A percentile compares a stretch with the other conserved stretches of the same genome.
Evolutionary conservation across 306 rosid species (phyloP).

Genomic region (Fragaria iinumae): DNA sequence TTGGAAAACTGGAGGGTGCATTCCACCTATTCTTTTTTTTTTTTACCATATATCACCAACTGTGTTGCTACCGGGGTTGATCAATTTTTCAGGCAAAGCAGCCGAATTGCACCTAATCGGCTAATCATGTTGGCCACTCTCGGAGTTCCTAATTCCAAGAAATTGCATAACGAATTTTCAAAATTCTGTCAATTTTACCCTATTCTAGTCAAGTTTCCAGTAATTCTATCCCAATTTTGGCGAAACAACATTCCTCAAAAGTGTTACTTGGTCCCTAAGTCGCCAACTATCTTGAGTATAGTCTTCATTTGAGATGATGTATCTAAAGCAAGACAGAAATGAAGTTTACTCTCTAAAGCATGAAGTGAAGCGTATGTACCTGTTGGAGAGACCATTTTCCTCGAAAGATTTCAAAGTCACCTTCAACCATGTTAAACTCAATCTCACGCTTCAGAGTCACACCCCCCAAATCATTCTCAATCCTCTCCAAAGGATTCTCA

Average conservation of each 20-base stretch:
- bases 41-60: neutral
- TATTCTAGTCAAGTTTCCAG: neutral
- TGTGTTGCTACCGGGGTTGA: neutral
- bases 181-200: neutral
- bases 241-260: neutral
- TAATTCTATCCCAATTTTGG: neutral
- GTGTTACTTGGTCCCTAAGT: neutral
- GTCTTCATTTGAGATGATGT: neutral
- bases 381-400: constrained; percentile 89
- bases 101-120: neutral
- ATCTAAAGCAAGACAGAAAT: constrained; percentile 16
- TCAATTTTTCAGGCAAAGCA: too few relatives aligned
- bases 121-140: neutral
- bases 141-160: neutral
- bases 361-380: constrained; percentile 33
- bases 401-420: constrained; percentile 80
- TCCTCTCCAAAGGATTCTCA: constrained; percentile 60
- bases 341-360: neutral
- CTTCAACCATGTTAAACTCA: constrained; percentile 81
- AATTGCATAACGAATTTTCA: neutral
- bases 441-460: constrained; percentile 57
- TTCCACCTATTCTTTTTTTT: too few relatives aligned
- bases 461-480: constrained; percentile 40
- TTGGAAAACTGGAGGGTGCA: too few relatives aligned
- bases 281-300: neutral